Evolutionary conservation across 139 green algal species (phyloP).

Genomic region (Zygnema circumcarinatum): DNA sequence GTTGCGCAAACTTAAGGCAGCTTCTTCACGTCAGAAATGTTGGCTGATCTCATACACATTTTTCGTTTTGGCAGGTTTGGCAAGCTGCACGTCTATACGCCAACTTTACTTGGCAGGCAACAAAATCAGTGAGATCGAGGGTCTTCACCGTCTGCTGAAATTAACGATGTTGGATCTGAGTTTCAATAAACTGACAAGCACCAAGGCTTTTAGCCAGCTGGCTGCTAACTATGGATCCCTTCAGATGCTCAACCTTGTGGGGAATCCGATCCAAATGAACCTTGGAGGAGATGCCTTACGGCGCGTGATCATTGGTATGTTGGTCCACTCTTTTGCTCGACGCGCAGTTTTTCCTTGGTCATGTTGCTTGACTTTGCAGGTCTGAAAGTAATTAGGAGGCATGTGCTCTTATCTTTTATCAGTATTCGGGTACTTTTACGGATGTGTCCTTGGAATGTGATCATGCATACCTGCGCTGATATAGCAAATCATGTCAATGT

Average conservation of each 20-base stretch:
- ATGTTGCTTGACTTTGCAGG: not conserved
- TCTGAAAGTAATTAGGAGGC: not conserved
- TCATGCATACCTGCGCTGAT: not conserved
- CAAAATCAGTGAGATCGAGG: slow-evolving; percentile 58
- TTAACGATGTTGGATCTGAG: slow-evolving; percentile 51
- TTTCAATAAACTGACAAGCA: slow-evolving; percentile 50
- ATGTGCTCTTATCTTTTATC: no score
- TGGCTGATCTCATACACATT: not conserved
- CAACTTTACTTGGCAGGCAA: slow-evolving; percentile 54
- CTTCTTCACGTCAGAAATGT: no score
- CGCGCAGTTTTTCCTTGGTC: not conserved
- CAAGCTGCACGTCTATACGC: slow-evolving; percentile 31
- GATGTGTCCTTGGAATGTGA: not conserved
- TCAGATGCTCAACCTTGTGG: slow-evolving; percentile 40
- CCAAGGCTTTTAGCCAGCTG: slow-evolving; percentile 55
- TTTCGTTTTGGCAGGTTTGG: slow-evolving; percentile 20
- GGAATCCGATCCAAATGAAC: slow-evolving; percentile 40
- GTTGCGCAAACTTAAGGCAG: not conserved
- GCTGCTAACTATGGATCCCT: slow-evolving; percentile 55
- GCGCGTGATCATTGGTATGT: slow-evolving; percentile 33
- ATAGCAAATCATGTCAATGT: not conserved
- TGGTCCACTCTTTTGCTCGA: not conserved
- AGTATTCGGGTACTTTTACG: no score
- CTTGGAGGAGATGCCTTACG: slow-evolving; percentile 32
- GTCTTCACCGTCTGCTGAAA: slow-evolving; percentile 61